A percentile compares a stretch with the other conserved stretches of the same genome.
These are phyloP conservation scores for Phytophthora meadii DNA, from an alignment of 352 stramenopile genomes.

Conservation along the genomic window DNA sequence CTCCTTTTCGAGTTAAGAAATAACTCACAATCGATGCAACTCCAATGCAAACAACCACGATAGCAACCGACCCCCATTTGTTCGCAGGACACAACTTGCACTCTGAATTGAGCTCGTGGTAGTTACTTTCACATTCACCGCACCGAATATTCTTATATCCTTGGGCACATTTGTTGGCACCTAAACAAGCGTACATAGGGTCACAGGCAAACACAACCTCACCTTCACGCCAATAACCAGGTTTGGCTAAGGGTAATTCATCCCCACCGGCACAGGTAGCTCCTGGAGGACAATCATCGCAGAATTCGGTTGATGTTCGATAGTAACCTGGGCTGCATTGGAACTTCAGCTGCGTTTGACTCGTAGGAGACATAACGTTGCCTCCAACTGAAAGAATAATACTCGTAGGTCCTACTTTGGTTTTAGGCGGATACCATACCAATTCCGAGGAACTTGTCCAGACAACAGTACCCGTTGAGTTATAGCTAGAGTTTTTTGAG, in stretches of 20 bases:
- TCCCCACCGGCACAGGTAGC: slow-evolving; percentile 63
- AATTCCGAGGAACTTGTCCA: slow-evolving; percentile 62
- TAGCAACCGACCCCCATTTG: slow-evolving; percentile 59
- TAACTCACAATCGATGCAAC: slow-evolving; percentile 60
- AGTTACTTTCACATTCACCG: slow-evolving; percentile 51
- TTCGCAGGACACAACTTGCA: slow-evolving; percentile 62
- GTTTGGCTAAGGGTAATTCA: slow-evolving; percentile 45
- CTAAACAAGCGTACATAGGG: slow-evolving; percentile 61
- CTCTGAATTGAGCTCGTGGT: slow-evolving; percentile 72
- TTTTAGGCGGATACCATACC: slow-evolving; percentile 68
- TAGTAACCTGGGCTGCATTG: slow-evolving; percentile 69
- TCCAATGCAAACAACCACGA: slow-evolving; percentile 61
- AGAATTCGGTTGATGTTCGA: slow-evolving; percentile 50
- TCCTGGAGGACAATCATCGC: slow-evolving; percentile 56
- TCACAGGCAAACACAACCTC: slow-evolving; percentile 63
- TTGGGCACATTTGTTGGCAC: slow-evolving; percentile 51
- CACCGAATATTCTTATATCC: slow-evolving; percentile 60
- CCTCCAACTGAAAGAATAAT: slow-evolving; percentile 67
- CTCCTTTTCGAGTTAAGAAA: slow-evolving; percentile 61
- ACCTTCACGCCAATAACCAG: slow-evolving; percentile 66
- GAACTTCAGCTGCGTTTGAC: slow-evolving; percentile 71
- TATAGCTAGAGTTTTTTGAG: slow-evolving; percentile 22
- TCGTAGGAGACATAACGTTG: slow-evolving; percentile 62
- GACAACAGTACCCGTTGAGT: slow-evolving; percentile 40
- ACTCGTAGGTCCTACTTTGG: slow-evolving; percentile 53